phyloP scores from a whole-genome alignment of 495 filamentous ascomycete genomes.

The Neurospora tetrasperma region DNA sequence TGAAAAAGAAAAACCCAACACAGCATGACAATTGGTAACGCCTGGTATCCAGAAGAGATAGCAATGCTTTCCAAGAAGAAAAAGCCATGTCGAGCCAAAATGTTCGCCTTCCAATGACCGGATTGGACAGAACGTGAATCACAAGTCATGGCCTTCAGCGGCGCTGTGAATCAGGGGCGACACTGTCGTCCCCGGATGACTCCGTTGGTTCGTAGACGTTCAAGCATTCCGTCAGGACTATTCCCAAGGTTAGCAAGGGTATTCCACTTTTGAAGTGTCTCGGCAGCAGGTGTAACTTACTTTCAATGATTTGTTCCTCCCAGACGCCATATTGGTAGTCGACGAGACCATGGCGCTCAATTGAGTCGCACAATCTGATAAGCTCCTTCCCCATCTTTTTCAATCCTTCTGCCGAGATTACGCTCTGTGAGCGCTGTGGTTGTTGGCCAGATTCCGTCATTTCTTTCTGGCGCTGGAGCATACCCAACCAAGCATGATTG shows the following conservation, averaged over 20 bases:
- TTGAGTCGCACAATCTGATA: conserved; percentile 68
- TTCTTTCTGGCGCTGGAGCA: conserved; percentile 82
- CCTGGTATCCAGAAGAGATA: not conserved
- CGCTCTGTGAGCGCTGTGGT: conserved; percentile 48
- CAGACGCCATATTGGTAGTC: conserved; percentile 96
- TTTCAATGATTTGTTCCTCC: conserved; percentile 82
- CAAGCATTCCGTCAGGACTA: conserved; percentile 58
- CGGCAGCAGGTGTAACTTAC: conserved; percentile 40
- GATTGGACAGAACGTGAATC: not conserved
- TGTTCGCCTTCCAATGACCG: not conserved
- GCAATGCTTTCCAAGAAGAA: conserved; percentile 1
- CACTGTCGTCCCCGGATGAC: conserved; percentile 17
- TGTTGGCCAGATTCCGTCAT: conserved; percentile 53
- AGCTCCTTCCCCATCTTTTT: conserved; percentile 74
- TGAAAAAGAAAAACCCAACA: conserved; percentile 2
- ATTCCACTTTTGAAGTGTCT: not conserved
- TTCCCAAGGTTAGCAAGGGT: not conserved
- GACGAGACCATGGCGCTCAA: conserved; percentile 83
- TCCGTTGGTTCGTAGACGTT: conserved; percentile 43
- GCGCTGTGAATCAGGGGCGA: conserved; percentile 7
- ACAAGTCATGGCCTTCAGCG: not conserved
- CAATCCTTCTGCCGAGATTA: conserved; percentile 59
- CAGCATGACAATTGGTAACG: not conserved
- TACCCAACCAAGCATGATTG: conserved; percentile 84
- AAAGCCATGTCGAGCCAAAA: not conserved